Conservation (phyloP, 2,329 filamentous ascomycete genomes). For the Aspergillus viridinutans region DNA sequence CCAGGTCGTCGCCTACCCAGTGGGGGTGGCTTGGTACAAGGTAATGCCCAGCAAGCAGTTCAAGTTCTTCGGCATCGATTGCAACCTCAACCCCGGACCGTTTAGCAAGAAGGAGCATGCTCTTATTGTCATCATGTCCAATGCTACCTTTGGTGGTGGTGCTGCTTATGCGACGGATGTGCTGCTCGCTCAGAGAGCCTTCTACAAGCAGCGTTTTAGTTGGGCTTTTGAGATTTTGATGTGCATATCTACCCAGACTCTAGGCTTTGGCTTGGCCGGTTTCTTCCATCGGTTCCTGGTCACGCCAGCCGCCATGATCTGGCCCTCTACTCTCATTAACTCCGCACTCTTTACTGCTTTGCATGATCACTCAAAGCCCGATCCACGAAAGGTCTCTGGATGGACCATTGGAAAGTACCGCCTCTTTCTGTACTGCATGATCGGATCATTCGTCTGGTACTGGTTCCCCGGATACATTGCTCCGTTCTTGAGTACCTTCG, state of each 20-base stretch:
- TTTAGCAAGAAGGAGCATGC: conserved; percentile 48
- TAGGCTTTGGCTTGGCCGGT: conserved; percentile 66
- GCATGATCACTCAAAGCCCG: conserved; percentile 58
- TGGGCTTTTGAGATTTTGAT: conserved; percentile 63
- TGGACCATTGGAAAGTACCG: conserved; percentile 63
- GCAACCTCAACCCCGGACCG: conserved; percentile 41
- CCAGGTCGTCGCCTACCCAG: conserved; percentile 59
- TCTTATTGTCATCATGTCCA: conserved; percentile 52
- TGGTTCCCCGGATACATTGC: conserved; percentile 67
- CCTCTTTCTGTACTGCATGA: conserved; percentile 59
- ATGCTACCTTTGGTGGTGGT: conserved; percentile 60
- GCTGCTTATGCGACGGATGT: conserved; percentile 69
- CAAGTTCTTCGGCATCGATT: conserved; percentile 34
- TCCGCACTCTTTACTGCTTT: conserved; percentile 68
- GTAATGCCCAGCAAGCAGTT: conserved; percentile 36
- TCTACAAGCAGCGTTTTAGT: conserved; percentile 68
- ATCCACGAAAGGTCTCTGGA: conserved; percentile 56
- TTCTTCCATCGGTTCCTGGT: conserved; percentile 61
- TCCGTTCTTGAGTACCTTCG: conserved; percentile 66
- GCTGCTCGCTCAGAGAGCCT: conserved; percentile 65
- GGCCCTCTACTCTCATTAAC: conserved; percentile 64
- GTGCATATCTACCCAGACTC: conserved; percentile 63
- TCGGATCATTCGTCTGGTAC: conserved; percentile 60
- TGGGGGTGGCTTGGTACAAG: conserved; percentile 38
- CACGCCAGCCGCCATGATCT: conserved; percentile 63